Evolutionary conservation across 129 eudicot species (phyloP).

Genomic region (Centella asiatica): DNA sequence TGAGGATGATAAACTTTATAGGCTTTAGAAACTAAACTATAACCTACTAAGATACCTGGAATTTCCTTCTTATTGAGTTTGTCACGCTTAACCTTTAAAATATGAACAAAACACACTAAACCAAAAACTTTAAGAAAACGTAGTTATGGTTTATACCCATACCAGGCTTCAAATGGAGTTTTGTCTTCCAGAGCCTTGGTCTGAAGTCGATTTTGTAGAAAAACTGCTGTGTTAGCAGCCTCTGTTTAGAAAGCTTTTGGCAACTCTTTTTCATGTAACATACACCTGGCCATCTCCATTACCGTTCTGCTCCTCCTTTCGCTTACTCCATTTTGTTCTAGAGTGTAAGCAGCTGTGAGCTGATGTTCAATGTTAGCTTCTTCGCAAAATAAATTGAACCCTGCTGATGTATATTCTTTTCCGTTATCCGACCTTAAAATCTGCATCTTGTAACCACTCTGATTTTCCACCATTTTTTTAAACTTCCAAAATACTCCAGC

Average conservation of each 20-base stretch:
- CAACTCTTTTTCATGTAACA: background rate
- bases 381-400: background rate
- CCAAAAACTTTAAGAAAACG: too few species aligned
- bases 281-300: background rate
- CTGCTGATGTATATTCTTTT: background rate
- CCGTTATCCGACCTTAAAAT: too few species aligned
- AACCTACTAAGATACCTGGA: too few species aligned
- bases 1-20: too few species aligned
- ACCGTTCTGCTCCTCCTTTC: background rate
- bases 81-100: too few species aligned
- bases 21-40: too few species aligned
- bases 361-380: background rate
- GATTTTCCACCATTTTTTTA: too few species aligned
- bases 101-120: too few species aligned
- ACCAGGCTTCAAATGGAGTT: too few species aligned
- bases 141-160: too few species aligned
- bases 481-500: background rate
- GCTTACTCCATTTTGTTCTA: background rate
- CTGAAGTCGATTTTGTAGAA: background rate
- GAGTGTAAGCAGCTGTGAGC: background rate
- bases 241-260: background rate
- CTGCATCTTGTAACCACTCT: too few species aligned
- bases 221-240: background rate
- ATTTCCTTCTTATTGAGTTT: too few species aligned
- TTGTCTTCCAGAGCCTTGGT: background rate